phyloP scores from a whole-genome alignment of 148 eudicot species.

The Camellia japonica region DNA sequence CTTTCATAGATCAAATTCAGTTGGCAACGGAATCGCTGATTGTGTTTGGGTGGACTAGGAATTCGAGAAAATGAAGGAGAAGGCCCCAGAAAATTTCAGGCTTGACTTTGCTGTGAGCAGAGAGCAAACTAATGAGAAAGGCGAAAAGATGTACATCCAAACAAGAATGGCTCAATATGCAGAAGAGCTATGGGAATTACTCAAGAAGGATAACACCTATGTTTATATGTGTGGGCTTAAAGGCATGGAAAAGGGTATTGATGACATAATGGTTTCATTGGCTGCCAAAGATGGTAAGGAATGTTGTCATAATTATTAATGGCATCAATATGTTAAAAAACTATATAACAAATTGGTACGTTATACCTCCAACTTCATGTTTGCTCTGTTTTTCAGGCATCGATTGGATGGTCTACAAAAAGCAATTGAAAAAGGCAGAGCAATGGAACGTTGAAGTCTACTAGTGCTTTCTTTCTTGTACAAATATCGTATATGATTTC shows the following conservation, averaged over 20 bases:
- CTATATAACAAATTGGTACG: no score
- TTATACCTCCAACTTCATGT: background rate
- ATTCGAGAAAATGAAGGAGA: conserved; percentile 92
- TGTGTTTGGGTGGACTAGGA: conserved; percentile 42
- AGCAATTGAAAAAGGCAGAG: conserved; percentile 74
- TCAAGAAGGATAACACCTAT: conserved; percentile 90
- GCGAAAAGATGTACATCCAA: conserved; percentile 98
- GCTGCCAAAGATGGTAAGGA: conserved; percentile 89
- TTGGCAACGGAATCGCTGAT: background rate
- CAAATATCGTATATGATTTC: conserved; percentile 32
- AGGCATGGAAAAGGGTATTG: conserved; percentile 99
- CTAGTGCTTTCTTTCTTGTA: conserved; percentile 42
- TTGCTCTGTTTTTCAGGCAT: conserved; percentile 51
- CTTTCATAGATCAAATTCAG: background rate
- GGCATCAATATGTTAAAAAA: background rate
- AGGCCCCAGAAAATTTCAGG: conserved; percentile 81
- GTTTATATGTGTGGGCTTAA: conserved; percentile 97
- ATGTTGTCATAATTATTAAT: background rate
- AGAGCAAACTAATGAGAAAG: conserved; percentile 90
- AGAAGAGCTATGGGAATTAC: conserved; percentile 84
- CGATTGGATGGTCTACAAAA: conserved; percentile 85
- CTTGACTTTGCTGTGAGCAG: conserved; percentile 93
- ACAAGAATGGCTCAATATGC: conserved; percentile 97
- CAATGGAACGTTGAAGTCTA: conserved; percentile 99
- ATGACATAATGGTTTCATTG: conserved; percentile 84